These are phyloP conservation scores for Tilletia caries DNA, from an alignment of 1,284 basidiomycete genomes.

Conservation along the genomic window DNA sequence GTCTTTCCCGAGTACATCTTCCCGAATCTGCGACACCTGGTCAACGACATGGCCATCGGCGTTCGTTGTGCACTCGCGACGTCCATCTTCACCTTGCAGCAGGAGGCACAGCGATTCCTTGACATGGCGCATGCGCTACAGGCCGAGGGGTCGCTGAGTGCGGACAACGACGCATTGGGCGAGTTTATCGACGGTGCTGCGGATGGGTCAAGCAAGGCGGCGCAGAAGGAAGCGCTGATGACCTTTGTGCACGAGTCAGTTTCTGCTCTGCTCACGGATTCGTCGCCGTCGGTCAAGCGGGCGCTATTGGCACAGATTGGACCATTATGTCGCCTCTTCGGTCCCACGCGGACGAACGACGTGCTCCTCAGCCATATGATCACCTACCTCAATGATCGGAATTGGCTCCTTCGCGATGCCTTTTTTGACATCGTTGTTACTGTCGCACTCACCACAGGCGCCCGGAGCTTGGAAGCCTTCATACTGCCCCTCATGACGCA, in stretches of 20 bases:
- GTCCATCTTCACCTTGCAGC: constrained; percentile 76
- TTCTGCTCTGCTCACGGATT: constrained; percentile 64
- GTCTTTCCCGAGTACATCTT: constrained; percentile 94
- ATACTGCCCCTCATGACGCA: constrained; percentile 92
- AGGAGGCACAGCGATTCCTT: constrained; percentile 76
- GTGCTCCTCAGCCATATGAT: constrained; percentile 95
- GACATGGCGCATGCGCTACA: constrained; percentile 88
- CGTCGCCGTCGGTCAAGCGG: constrained; percentile 60
- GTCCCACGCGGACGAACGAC: constrained; percentile 86
- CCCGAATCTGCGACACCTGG: constrained; percentile 78
- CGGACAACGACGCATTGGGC: constrained; percentile 70
- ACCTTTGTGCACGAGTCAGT: constrained; percentile 82
- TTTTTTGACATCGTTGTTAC: constrained; percentile 95
- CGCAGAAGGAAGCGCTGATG: constrained; percentile 68
- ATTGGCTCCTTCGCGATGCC: constrained; percentile 79
- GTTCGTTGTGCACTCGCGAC: constrained; percentile 86
- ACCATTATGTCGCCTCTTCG: constrained; percentile 86
- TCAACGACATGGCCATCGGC: constrained; percentile 77
- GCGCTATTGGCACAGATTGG: constrained; percentile 71
- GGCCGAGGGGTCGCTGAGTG: constrained; percentile 71
- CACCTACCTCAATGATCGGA: constrained; percentile 93
- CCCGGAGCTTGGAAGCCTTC: constrained; percentile 62
- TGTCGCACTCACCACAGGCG: constrained; percentile 62
- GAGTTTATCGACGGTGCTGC: constrained; percentile 31
- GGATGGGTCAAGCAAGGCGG: constrained; percentile 37